Evolutionary conservation across 2,329 filamentous ascomycete species (phyloP).

Genomic region (Ophiocordyceps camponoti-leonardi): DNA sequence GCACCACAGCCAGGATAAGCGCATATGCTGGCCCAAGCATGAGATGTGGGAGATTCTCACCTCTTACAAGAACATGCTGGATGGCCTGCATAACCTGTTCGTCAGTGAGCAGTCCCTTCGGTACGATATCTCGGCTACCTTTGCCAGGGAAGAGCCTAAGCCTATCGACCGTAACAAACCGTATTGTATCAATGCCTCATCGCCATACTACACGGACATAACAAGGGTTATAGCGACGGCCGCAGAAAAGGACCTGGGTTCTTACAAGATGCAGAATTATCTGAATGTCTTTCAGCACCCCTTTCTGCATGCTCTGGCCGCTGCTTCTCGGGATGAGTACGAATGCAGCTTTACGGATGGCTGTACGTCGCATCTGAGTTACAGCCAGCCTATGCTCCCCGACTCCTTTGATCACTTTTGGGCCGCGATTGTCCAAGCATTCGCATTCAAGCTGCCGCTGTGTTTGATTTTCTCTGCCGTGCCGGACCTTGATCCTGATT

Average conservation of each 20-base stretch:
- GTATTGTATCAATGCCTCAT: not conserved
- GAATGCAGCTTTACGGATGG: not conserved
- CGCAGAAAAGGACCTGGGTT: not conserved
- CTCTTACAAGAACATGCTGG: not conserved
- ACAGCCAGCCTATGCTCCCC: not conserved
- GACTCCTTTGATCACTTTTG: not conserved
- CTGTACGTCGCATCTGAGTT: not conserved
- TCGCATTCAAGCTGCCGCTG: not conserved
- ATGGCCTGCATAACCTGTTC: not conserved
- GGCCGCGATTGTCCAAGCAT: not conserved
- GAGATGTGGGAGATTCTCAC: not conserved
- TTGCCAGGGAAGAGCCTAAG: not conserved
- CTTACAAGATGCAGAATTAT: not conserved
- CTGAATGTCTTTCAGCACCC: not conserved
- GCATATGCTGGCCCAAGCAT: not conserved
- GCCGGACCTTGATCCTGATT: not conserved
- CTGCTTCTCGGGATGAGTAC: not conserved
- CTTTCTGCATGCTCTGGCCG: not conserved
- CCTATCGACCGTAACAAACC: not conserved
- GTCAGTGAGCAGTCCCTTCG: not conserved
- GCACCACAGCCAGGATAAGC: not conserved
- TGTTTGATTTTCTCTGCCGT: not conserved
- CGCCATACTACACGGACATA: not conserved
- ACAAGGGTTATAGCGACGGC: not conserved
- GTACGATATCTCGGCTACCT: not conserved